Conservation (phyloP, 2,329 filamentous ascomycete species). For the Colletotrichum kahawae region DNA sequence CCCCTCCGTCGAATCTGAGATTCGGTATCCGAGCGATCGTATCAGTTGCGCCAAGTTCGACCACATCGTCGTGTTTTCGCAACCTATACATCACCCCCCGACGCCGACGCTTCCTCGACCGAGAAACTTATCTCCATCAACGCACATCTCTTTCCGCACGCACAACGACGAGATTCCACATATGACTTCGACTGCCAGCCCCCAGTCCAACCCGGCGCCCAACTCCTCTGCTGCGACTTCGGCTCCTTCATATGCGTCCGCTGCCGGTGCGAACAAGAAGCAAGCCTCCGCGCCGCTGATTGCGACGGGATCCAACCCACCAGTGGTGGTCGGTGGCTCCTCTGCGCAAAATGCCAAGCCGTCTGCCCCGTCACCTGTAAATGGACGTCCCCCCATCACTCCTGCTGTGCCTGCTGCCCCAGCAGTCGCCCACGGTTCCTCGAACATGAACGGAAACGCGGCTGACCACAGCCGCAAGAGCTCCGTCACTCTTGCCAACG, state of each 20-base stretch:
- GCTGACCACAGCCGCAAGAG: constrained; percentile 82
- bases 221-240: constrained; percentile 60
- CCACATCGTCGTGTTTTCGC: constrained; percentile 17
- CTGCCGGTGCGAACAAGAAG: constrained; percentile 69
- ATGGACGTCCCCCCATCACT: constrained; percentile 78
- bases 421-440: constrained; percentile 65
- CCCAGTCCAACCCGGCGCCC: constrained; percentile 62
- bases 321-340: constrained; percentile 61
- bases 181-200: constrained; percentile 67
- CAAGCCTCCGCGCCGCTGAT: constrained; percentile 64
- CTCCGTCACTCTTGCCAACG: constrained; percentile 89
- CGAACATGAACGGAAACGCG: constrained; percentile 69
- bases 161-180: constrained; percentile 38
- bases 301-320: constrained; percentile 62
- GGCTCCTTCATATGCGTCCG: constrained; percentile 70
- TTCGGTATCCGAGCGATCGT: constrained; percentile 28
- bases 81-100: constrained; percentile 14
- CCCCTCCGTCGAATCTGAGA: constrained; percentile 31
- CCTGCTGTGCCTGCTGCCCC: constrained; percentile 70
- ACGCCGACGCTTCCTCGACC: not conserved
- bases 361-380: constrained; percentile 78
- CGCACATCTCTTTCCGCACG: not conserved
- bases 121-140: constrained; percentile 7
- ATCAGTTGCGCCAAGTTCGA: constrained; percentile 11
- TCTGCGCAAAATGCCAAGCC: constrained; percentile 63